Conservation (phyloP, 169 alveolate species). For the Plasmodium inui region DNA sequence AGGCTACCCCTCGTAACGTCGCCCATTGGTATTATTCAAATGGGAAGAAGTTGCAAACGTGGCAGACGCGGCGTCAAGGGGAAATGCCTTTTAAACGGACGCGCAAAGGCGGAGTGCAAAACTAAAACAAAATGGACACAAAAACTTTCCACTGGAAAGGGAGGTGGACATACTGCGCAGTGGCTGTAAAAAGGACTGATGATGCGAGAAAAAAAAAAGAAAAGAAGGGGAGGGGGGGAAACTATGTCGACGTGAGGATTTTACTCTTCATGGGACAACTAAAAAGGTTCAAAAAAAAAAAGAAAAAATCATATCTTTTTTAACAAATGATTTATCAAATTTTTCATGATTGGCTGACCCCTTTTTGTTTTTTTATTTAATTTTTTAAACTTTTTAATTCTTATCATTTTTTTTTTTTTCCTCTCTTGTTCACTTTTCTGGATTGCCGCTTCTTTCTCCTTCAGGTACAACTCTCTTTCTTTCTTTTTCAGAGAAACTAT, state of each 20-base stretch:
- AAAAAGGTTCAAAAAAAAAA: neutral
- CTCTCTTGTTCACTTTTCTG: constrained; percentile 10
- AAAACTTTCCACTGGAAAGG: neutral
- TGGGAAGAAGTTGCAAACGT: too few relatives aligned
- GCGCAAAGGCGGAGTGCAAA: too few relatives aligned
- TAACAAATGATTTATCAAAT: constrained; percentile 51
- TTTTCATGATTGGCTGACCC: constrained; percentile 71
- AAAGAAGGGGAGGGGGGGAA: neutral
- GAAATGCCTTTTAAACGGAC: too few relatives aligned
- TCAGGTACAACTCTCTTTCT: neutral
- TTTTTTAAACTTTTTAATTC: constrained; percentile 19
- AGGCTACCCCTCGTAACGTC: too few relatives aligned
- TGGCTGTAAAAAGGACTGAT: neutral
- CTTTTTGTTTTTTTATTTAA: constrained; percentile 12
- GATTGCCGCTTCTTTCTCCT: constrained; percentile 16
- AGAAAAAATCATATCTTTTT: constrained; percentile 38
- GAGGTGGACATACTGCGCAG: neutral
- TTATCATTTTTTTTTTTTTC: constrained; percentile 13
- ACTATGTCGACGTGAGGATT: neutral
- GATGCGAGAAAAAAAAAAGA: neutral
- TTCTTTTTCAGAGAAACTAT: neutral
- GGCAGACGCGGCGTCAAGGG: too few relatives aligned
- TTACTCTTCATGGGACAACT: neutral
- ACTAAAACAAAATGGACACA: neutral
- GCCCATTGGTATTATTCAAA: too few relatives aligned